A percentile compares a stretch with the other conserved stretches of the same genome.
These are phyloP conservation scores for Cicer chorassanicum DNA, from an alignment of 306 rosid species.

Conservation along the genomic window DNA sequence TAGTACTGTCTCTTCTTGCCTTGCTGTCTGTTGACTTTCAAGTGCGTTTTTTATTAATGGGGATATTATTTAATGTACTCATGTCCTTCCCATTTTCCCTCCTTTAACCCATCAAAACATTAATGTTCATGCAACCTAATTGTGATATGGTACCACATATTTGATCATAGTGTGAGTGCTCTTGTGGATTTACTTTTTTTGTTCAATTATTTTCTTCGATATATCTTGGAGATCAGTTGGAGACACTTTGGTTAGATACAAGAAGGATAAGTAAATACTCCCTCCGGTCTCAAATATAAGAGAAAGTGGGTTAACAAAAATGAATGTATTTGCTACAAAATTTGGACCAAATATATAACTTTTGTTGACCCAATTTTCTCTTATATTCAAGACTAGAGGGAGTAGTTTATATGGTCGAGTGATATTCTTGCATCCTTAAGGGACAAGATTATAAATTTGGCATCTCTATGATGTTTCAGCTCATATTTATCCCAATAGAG, in stretches of 20 bases:
- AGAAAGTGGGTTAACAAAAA: too few species aligned
- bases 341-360: too few species aligned
- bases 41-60: constrained; percentile 33
- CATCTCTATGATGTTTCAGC: background rate
- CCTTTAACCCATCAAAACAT: constrained; percentile 27
- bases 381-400: too few species aligned
- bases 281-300: too few species aligned
- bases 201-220: constrained; percentile 37
- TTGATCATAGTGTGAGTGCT: constrained; percentile 19
- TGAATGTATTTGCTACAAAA: too few species aligned
- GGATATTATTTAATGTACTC: constrained; percentile 22
- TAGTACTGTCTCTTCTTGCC: constrained; percentile 34
- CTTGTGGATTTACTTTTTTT: constrained; percentile 1
- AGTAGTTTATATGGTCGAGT: constrained; percentile 29
- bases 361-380: too few species aligned
- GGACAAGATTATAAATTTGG: constrained; percentile 23
- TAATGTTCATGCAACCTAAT: constrained; percentile 21
- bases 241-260: constrained; percentile 11
- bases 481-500: constrained; percentile 15
- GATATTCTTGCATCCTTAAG: constrained; percentile 19
- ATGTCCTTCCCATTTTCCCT: constrained; percentile 14
- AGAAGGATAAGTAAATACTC: constrained; percentile 20
- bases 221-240: constrained; percentile 7
- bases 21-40: constrained; percentile 15
- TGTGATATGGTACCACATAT: background rate